Base-by-base conservation (phyloP, 108 stramenopile species). In the Skeletonema potamos region DNA sequence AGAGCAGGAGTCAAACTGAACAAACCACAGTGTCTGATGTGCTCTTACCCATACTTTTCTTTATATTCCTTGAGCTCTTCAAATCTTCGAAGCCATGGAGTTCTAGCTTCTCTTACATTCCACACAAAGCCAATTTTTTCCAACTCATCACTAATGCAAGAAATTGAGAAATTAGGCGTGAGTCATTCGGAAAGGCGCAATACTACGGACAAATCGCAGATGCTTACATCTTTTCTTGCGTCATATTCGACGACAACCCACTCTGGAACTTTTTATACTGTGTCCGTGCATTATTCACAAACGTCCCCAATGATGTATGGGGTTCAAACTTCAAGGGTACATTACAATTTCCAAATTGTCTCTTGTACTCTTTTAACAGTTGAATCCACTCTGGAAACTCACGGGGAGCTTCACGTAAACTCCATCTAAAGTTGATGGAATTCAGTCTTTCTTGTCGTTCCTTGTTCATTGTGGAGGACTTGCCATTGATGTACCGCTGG, bases 301-400 rank as follows among this genome's bases (percentile, higher is more conserved):
- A 79, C 13, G 62, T 54, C 9, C 78, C 78, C 5, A 79, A 39
- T 6, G 73, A 68, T 12, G 30, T 54, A 28, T 79, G 69, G 1
- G 67, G 61, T 39, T 74, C 57, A 46, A 74, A 79, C 68, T 79
- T 79, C 10, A 69, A 20, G 6, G 78, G 78, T 6, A 79, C 78
- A 15, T 74, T 68, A 26, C 72, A 72, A 48, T 79, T 54, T 2
- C 78, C 78, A n/a, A 55, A 54, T 33, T 74, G 17, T 24, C n/a
- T n/a, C 41, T 63, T 54, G 62, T 73, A 73, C 2, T 69, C 58
- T 11, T 64, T 15, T 6, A 73, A 39, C 41, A 34, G 28, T 8
- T 29, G 13, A 4, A 68, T 68, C 67, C 67, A 68, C 12, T 56
- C 54, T 68, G 66, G 58, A 68, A 9, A 67, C 62, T 51, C 48